Percentiles rank a stretch among this genome's conserved stretches.
These are phyloP conservation scores for Thalassiosira hispida DNA, from an alignment of 352 stramenopile species.

Conservation along the genomic window DNA sequence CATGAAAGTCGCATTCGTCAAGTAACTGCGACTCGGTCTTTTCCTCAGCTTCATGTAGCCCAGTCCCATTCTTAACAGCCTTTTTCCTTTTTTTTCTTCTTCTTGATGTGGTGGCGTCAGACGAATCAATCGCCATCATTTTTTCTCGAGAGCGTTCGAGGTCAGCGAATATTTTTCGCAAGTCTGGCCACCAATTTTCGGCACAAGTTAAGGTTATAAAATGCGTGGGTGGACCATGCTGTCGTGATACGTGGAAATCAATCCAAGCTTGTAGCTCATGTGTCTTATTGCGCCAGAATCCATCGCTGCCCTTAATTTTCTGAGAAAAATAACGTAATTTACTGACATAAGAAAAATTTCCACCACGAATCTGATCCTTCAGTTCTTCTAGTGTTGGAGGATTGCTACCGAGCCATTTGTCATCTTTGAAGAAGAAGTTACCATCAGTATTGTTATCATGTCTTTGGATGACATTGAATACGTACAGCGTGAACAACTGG, in stretches of 20 bases:
- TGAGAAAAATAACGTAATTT: conserved; percentile 18
- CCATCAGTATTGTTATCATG: conserved; percentile 37
- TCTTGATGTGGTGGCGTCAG: no score
- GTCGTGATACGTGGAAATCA: conserved; percentile 23
- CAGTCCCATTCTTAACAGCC: no score
- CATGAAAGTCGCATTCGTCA: neutral
- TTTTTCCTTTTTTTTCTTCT: no score
- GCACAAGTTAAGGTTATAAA: conserved; percentile 56
- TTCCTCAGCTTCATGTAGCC: no score
- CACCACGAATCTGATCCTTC: neutral
- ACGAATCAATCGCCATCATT: no score
- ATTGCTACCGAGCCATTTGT: conserved; percentile 12
- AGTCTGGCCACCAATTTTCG: conserved; percentile 54
- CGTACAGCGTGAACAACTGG: conserved; percentile 33
- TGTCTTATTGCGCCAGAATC: conserved; percentile 32
- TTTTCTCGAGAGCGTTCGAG: conserved; percentile 11
- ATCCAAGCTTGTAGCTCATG: conserved; percentile 44
- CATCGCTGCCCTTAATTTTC: conserved; percentile 25
- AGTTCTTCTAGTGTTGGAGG: conserved; percentile 36
- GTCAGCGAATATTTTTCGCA: conserved; percentile 15
- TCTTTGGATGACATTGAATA: conserved; percentile 29
- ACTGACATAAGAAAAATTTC: neutral
- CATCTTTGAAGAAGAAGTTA: conserved; percentile 28
- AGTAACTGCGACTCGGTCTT: no score
- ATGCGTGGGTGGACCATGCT: conserved; percentile 33